Evolutionary conservation across 345 rosid genomes (phyloP).

Genomic region (Heritiera fomes): DNA sequence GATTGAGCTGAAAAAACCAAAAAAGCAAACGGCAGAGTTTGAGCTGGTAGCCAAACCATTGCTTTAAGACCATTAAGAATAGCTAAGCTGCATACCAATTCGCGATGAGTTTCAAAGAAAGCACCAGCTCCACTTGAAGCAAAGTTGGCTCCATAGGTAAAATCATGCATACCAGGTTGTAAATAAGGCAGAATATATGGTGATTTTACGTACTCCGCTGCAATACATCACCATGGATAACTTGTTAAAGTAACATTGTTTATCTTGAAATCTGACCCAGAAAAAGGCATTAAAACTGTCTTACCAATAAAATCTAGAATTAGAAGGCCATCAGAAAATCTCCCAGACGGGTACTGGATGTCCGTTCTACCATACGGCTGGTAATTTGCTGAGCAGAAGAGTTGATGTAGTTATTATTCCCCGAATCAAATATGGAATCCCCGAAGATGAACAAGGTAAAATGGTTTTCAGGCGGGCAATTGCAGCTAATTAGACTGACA

Average conservation of each 20-base stretch:
- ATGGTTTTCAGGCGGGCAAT: background rate
- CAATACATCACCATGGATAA: background rate
- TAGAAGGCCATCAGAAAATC: conserved; percentile 80
- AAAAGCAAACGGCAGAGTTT: background rate
- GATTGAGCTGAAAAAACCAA: background rate
- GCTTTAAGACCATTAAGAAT: background rate
- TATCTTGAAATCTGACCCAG: background rate
- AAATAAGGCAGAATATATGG: conserved; percentile 65
- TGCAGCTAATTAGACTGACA: background rate
- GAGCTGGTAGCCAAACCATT: background rate
- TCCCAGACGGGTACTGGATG: conserved; percentile 68
- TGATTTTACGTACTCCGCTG: conserved; percentile 65
- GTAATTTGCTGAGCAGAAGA: conserved; percentile 66
- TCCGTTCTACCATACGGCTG: conserved; percentile 72
- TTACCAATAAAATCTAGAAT: conserved; percentile 70
- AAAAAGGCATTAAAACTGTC: conserved; percentile 4
- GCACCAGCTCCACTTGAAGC: conserved; percentile 91
- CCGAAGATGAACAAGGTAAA: conserved; percentile 59
- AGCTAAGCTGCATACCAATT: conserved; percentile 30
- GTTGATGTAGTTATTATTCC: conserved; percentile 79
- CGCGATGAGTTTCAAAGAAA: conserved; percentile 62
- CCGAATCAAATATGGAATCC: conserved; percentile 72
- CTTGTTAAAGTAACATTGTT: background rate
- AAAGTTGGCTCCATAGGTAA: conserved; percentile 62
- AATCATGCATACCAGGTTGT: conserved; percentile 49